Base-by-base conservation (phyloP, 768 basidiomycete species). In the Glaciozyma martinii region DNA sequence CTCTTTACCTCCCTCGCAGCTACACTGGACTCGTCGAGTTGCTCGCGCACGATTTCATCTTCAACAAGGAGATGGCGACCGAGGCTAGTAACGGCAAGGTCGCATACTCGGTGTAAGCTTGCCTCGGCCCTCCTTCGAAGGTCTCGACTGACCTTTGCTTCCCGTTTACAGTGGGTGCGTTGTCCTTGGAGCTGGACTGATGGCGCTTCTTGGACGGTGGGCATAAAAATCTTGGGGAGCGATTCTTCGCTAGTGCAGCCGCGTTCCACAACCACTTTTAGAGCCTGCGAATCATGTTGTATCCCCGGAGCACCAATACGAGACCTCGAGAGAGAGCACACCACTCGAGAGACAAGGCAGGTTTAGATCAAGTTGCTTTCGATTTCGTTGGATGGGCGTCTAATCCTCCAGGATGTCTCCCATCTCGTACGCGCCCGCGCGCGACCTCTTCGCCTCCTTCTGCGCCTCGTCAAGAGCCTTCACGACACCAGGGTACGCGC, bases 381-480 rank as follows among this genome's bases (percentile, higher is more conserved):
- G n/a, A n/a, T n/a, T n/a, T n/a, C n/a, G n/a, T n/a, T n/a, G n/a
- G n/a, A n/a, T n/a, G n/a, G n/a, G n/a, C n/a, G n/a, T n/a, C n/a
- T n/a, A 55, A n/a, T 57, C 56, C 23, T 57, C 56, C 9, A 57
- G n/a, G 21, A 66, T 58, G 53, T 71, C 69, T 42, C 72, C 72
- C 3, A 70, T 29, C 54, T 73, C 72, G 59, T 65, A 73, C 9
- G 63, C 69, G 6, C 72, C 72, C n/a, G 55, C 57, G 27, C 71
- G 56, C 0, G 49, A 30, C 59, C 82, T 80, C 77, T 90, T 90
- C 16, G 90, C 90, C 25, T 80, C 80, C 27, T 75, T 71, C 42
- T 85, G 75, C 3, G 85, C 82, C 25, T 80, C 80, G 75, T 84
- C 83, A 49, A 94, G 76, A 72, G 83, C 82, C 73, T 84, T 84